Percentiles rank a stretch among this genome's conserved stretches.
Conservation (phyloP, 176 grass and related monocot genomes). For the Bromus sterilis region DNA sequence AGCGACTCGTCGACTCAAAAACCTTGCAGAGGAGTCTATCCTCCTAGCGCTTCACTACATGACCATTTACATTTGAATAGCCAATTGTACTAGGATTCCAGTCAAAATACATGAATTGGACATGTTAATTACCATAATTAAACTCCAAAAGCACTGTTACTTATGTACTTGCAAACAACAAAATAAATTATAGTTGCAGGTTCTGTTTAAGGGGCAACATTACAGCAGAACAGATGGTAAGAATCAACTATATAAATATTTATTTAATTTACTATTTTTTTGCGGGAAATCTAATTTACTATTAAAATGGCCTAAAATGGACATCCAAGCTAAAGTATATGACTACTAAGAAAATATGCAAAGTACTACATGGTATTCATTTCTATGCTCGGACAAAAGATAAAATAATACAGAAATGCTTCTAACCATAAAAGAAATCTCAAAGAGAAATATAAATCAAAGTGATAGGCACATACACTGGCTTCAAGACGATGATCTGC, state of each 20-base stretch:
- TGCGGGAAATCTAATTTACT: neutral
- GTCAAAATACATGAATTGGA: neutral
- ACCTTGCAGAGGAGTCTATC: neutral
- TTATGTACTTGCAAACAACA: neutral
- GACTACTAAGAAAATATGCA: neutral
- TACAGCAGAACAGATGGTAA: neutral
- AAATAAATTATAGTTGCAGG: neutral
- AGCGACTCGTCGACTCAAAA: too few species aligned
- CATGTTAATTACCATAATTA: neutral
- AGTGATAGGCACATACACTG: conserved; percentile 47
- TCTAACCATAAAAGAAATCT: neutral
- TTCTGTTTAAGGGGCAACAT: neutral
- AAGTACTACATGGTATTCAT: neutral
- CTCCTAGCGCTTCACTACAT: neutral
- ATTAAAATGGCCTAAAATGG: neutral
- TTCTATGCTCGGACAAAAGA: neutral
- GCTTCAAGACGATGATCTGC: conserved; percentile 69
- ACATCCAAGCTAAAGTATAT: neutral
- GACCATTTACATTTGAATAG: neutral
- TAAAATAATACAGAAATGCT: neutral
- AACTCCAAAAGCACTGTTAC: neutral
- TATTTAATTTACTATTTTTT: too few species aligned
- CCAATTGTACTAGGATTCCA: neutral
- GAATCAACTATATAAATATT: neutral
- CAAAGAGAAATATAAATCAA: neutral